phyloP scores from a whole-genome alignment of 208 protist genomes.

The Leishmania guyanensis region DNA sequence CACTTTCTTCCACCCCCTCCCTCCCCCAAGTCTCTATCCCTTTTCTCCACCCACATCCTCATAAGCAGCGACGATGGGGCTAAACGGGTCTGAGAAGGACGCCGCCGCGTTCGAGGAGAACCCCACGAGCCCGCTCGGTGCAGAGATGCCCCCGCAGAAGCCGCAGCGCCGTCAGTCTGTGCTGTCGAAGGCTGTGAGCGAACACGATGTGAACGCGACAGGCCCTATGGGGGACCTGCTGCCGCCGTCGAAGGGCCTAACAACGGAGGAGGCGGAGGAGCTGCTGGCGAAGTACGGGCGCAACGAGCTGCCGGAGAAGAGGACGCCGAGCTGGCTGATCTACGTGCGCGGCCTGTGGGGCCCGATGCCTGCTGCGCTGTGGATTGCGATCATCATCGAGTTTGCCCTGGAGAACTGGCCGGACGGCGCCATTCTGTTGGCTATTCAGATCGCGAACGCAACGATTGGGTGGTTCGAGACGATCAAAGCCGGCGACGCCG shows the following conservation, averaged over 20 bases:
- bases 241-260: constrained; percentile 67
- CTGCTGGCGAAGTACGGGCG: constrained; percentile 72
- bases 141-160: constrained; percentile 48
- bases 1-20: not conserved
- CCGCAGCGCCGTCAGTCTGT: constrained; percentile 71
- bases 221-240: constrained; percentile 33
- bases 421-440: constrained; percentile 85
- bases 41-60: not conserved
- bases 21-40: not conserved
- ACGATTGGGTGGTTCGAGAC: constrained; percentile 93
- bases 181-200: constrained; percentile 75
- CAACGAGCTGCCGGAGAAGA: constrained; percentile 81
- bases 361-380: constrained; percentile 88
- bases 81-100: no score
- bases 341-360: constrained; percentile 82
- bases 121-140: constrained; percentile 30
- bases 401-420: constrained; percentile 88
- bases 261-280: constrained; percentile 57
- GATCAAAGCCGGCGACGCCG: constrained; percentile 91
- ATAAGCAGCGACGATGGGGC: not conserved
- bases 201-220: constrained; percentile 51
- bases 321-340: constrained; percentile 79
- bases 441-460: constrained; percentile 85
- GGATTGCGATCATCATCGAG: constrained; percentile 91
- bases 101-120: constrained; percentile 32